Evolutionary conservation across 352 stramenopile genomes (phyloP).

Genomic region (Halophytophthora polymorphica): DNA sequence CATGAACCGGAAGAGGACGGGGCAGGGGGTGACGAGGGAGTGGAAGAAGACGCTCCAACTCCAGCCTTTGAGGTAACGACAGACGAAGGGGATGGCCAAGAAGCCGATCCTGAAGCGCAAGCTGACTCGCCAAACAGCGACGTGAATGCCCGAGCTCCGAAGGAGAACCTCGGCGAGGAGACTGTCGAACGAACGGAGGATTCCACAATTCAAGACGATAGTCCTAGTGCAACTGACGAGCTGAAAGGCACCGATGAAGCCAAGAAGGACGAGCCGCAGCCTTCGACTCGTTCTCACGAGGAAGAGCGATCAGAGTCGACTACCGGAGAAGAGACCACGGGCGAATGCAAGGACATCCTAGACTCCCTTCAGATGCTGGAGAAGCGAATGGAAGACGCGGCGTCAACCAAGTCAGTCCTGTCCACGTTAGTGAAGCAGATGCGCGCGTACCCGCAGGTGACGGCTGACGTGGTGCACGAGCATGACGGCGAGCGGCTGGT

Average conservation of each 20-base stretch:
- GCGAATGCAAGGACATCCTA: slow-evolving; percentile 40
- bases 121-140: not conserved
- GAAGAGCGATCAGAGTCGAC: slow-evolving; percentile 5
- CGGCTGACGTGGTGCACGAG: slow-evolving; percentile 54
- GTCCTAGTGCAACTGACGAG: not conserved
- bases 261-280: slow-evolving; percentile 1
- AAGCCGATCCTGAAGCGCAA: not conserved
- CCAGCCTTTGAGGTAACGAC: not conserved
- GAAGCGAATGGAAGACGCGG: slow-evolving; percentile 34
- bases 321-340: slow-evolving; percentile 6
- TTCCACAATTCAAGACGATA: too few relatives aligned
- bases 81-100: not conserved
- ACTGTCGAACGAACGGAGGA: too few relatives aligned
- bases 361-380: slow-evolving; percentile 51
- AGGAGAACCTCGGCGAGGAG: too few relatives aligned
- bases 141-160: not conserved
- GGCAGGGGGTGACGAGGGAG: slow-evolving; percentile 2
- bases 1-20: slow-evolving; percentile 26
- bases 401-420: slow-evolving; percentile 53
- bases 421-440: slow-evolving; percentile 79
- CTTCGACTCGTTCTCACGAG: not conserved
- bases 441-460: slow-evolving; percentile 64
- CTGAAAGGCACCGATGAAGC: not conserved
- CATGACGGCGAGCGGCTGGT: slow-evolving; percentile 44
- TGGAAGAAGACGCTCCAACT: slow-evolving; percentile 2